Base-by-base conservation (phyloP, 805 yeast genomes). In the Cyberlindnera petersonii region DNA sequence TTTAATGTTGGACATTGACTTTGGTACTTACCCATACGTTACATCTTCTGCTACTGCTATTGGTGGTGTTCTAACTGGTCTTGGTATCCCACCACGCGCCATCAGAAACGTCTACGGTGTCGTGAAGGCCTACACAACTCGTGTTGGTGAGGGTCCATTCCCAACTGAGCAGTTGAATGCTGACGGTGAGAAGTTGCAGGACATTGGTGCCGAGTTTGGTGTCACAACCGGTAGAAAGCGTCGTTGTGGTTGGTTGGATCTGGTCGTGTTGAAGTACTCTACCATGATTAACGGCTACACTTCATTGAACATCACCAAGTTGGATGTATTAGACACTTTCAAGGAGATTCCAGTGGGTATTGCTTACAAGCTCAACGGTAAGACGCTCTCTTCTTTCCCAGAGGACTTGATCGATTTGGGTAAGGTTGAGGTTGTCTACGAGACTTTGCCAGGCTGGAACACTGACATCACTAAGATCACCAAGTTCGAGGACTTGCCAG, bases 111-210 rank as follows among this genome's bases (percentile, higher is more conserved):
- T 88, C 31, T 87, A 82, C 61, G 98, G 98, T 65, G 98, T 93
- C 19, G 98, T 91, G 33, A 93, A 93, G 72, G 98, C 98, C 29
- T 93, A 93, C 68, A 93, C 98, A 32, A 93, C 98, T 26, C 81
- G 98, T 67, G 98, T 93, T 40, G 98, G 98, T 56, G 98, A 89
- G 61, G 98, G 98, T 49, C 98, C 98, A 23, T 93, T 93, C 84
- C 97, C 98, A 46, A 82, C 98, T 41, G 98, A 93, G 68, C 98
- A 89, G 63, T 75, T 89, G 60, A 88, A 91, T 63, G 79, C 68
- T 26, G 77, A 70, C 33, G 98, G 98, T 58, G 95, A 85, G 56
- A 77, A 78, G 50, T 72, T 93, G 59, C 98, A 93, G 65, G 66
- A 72, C 31, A 86, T 93, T 47, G 98, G 98, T 57, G 95, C 89